Evolutionary conservation across 176 grass and related monocot genomes (phyloP).

Genomic region (Triticum monococcum): DNA sequence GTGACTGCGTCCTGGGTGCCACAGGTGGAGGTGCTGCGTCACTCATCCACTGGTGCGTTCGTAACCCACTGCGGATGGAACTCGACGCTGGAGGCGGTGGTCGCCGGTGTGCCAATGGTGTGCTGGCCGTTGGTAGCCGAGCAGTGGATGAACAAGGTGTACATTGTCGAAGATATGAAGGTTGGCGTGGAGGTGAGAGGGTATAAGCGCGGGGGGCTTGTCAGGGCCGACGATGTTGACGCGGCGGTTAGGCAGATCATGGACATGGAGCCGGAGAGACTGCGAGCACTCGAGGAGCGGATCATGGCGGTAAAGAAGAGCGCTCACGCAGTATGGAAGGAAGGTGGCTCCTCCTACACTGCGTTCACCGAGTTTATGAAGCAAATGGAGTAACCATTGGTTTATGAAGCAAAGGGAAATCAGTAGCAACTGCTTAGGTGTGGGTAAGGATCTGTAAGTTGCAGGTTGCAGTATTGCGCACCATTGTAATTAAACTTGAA

Average conservation of each 20-base stretch:
- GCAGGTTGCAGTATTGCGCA: background rate
- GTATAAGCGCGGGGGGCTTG: background rate
- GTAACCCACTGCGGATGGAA: constrained; percentile 3
- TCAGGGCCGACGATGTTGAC: background rate
- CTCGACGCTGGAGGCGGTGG: background rate
- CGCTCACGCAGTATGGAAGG: background rate
- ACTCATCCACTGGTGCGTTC: background rate
- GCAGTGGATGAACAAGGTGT: constrained; percentile 29
- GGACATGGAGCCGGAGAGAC: background rate
- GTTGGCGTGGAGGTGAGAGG: background rate
- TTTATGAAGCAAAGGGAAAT: no score
- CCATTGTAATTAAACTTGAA: background rate
- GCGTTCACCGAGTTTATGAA: background rate
- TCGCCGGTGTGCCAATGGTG: background rate
- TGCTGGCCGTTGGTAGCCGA: constrained; percentile 24
- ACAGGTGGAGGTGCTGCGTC: constrained; percentile 33
- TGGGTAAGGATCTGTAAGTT: no score
- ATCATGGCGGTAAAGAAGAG: background rate
- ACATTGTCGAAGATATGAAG: constrained; percentile 19
- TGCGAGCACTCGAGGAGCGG: background rate
- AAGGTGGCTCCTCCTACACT: background rate
- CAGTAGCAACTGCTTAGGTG: no score
- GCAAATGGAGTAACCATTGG: no score
- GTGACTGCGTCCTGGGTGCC: constrained; percentile 27
- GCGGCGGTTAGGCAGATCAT: background rate